Evolutionary conservation across 371 early-diverging fungal species (phyloP).

Genomic region (Entomophthora muscae): DNA sequence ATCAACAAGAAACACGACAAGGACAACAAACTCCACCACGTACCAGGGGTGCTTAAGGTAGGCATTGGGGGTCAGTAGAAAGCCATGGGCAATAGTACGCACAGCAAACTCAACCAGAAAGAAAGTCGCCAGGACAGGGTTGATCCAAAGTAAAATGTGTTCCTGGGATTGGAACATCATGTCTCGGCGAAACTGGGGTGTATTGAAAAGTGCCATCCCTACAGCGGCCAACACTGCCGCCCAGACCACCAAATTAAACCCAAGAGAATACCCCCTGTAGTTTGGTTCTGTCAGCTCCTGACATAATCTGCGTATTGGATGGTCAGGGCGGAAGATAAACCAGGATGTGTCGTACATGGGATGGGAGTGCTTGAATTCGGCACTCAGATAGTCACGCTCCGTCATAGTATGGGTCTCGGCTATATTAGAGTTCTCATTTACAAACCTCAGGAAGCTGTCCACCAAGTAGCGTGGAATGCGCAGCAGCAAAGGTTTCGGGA

Average conservation of each 20-base stretch:
- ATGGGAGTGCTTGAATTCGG: slow-evolving; percentile 3
- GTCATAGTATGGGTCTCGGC: neutral
- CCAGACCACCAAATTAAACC: neutral
- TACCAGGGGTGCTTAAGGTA: slow-evolving; percentile 44
- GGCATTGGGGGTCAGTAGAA: slow-evolving; percentile 42
- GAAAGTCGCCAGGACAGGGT: slow-evolving; percentile 29
- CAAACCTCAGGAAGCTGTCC: too few relatives aligned
- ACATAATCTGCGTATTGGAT: neutral
- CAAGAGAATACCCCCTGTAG: neutral
- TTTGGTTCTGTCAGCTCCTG: neutral
- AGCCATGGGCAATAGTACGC: slow-evolving; percentile 42
- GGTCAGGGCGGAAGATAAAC: neutral
- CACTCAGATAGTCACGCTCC: neutral
- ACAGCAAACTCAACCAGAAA: slow-evolving; percentile 41
- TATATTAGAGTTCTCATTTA: too few relatives aligned
- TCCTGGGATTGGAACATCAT: slow-evolving; percentile 17
- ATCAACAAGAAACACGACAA: slow-evolving; percentile 12
- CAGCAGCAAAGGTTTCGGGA: too few relatives aligned
- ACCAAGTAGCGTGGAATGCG: too few relatives aligned
- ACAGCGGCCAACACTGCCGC: slow-evolving; percentile 19
- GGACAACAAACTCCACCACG: slow-evolving; percentile 37
- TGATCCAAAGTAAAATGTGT: slow-evolving; percentile 16
- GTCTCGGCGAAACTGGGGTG: slow-evolving; percentile 30
- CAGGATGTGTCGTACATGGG: neutral
- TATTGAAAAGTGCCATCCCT: slow-evolving; percentile 25